Base-by-base conservation (phyloP, 2,329 filamentous ascomycete genomes). In the Tetracladium maxilliforme region DNA sequence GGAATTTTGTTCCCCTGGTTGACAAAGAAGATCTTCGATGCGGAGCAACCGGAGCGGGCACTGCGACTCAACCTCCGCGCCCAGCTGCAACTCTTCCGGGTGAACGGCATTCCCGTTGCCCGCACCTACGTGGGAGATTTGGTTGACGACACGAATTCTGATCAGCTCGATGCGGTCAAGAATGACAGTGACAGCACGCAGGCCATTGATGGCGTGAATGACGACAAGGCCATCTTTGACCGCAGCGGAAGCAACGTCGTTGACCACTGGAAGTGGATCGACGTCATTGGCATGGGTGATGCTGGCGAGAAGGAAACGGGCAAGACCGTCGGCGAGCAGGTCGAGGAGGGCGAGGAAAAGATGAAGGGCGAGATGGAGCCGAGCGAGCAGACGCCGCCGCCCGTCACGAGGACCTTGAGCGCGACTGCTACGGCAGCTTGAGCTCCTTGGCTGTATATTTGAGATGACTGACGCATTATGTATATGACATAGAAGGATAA, bases 1-100 rank as follows among this genome's bases (percentile, higher is more conserved):
- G 83, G 79, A 18, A 54, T 90, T 14, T 51, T 92, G 13, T 92
- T 92, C 42, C 81, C 81, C 1, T 78, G 73, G 63, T 39, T 74
- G 23, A 70, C 65, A 7, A 64, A 59, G 38, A 61, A 57, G 35
- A 58, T 73, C 7, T 68, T 72, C 35, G 57, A 58, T 3, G 61
- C 63, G 0, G 59, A 64, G 23, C 55, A 67, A 25, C 70, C 70
- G 0, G 68, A 71, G 40, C 56, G 67, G 9, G 60, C 64, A 1
- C 44, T 76, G 24, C 56, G 65, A 12, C 50, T 75, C 3, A 76
- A 76, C 33, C 48, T 67, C 4, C 54, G 70, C 3, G 69, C 70
- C 3, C 49, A 64, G 14, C 47, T 72, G 24, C 69, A 75, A 44
- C 44, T 70, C 6, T 37, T 76, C 6, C 52, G 70, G 1, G 44